Conservation (phyloP, 306 rosid species). For the Hippophae rhamnoides region DNA sequence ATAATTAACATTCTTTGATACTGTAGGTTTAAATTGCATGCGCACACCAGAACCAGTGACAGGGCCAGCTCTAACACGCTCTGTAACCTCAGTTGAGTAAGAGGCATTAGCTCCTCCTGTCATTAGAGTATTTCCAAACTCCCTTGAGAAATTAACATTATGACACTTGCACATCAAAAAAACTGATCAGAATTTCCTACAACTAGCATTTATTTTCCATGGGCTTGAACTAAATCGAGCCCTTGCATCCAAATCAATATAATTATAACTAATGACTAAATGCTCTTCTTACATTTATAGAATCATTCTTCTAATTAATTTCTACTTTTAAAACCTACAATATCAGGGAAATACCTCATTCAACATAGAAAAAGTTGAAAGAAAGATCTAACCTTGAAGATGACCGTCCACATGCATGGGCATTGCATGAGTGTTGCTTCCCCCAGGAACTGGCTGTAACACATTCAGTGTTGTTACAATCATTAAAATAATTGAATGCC, state of each 20-base stretch:
- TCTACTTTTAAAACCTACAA: no score
- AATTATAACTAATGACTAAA: no score
- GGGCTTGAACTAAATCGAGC: no score
- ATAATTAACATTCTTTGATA: constrained; percentile 39
- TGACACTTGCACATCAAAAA: no score
- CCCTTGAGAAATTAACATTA: background rate
- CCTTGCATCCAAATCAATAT: no score
- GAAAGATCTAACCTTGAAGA: constrained; percentile 41
- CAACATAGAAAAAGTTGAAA: background rate
- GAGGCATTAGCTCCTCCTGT: constrained; percentile 30
- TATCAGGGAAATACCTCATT: no score
- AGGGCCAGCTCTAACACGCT: constrained; percentile 46
- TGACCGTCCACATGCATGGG: constrained; percentile 43
- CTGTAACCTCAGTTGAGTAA: constrained; percentile 45
- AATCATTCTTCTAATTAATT: no score
- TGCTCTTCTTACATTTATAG: no score
- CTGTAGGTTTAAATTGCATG: constrained; percentile 68
- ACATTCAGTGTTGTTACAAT: constrained; percentile 22
- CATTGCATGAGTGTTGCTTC: constrained; percentile 44
- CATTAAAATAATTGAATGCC: constrained; percentile 6
- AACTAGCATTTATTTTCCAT: no score
- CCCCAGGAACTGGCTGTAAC: constrained; percentile 53
- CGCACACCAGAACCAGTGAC: constrained; percentile 49
- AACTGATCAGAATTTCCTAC: no score
- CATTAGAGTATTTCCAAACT: constrained; percentile 11